These are phyloP conservation scores for Rhodotorula sp. DNA, from an alignment of 1,284 basidiomycete genomes.

Conservation along the genomic window DNA sequence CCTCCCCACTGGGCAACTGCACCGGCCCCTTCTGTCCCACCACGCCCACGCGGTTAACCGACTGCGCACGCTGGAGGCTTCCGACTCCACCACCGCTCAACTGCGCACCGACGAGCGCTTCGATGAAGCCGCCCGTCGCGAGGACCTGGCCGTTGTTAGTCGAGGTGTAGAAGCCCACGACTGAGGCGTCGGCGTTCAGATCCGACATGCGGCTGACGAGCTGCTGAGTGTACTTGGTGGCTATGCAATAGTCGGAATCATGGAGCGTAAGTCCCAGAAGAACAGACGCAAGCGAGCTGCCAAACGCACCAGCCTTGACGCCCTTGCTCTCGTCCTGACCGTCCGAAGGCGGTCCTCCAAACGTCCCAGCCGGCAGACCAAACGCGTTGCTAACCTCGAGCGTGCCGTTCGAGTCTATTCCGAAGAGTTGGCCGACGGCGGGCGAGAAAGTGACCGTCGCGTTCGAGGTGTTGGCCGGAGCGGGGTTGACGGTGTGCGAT, in stretches of 20 bases:
- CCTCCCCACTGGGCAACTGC: conserved; percentile 23
- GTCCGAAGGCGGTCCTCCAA: conserved; percentile 52
- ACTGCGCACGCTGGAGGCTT: conserved; percentile 59
- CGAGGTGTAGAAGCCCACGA: conserved; percentile 95
- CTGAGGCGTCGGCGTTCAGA: conserved; percentile 88
- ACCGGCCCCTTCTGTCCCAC: conserved; percentile 23
- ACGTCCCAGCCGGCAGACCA: conserved; percentile 62
- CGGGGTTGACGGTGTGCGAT: conserved; percentile 43
- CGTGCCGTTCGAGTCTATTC: conserved; percentile 85
- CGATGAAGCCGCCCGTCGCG: conserved; percentile 84
- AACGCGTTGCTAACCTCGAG: conserved; percentile 93
- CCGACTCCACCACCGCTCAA: conserved; percentile 68
- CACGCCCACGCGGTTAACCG: conserved; percentile 26
- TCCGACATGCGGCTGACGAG: conserved; percentile 86
- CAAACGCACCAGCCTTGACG: conserved; percentile 54
- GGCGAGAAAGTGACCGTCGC: conserved; percentile 63
- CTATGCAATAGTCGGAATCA: conserved; percentile 2
- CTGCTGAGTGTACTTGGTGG: conserved; percentile 66
- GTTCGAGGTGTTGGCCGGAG: conserved; percentile 54
- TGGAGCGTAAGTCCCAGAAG: not conserved
- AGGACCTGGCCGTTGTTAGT: conserved; percentile 53
- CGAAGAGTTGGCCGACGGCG: conserved; percentile 78
- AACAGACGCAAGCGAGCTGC: not conserved
- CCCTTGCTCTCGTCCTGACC: conserved; percentile 71
- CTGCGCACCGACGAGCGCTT: conserved; percentile 84